Percentiles rank a stretch among this genome's conserved stretches.
These are phyloP conservation scores for Tylopilus subfusipes DNA, from an alignment of 768 basidiomycete species.

Conservation along the genomic window DNA sequence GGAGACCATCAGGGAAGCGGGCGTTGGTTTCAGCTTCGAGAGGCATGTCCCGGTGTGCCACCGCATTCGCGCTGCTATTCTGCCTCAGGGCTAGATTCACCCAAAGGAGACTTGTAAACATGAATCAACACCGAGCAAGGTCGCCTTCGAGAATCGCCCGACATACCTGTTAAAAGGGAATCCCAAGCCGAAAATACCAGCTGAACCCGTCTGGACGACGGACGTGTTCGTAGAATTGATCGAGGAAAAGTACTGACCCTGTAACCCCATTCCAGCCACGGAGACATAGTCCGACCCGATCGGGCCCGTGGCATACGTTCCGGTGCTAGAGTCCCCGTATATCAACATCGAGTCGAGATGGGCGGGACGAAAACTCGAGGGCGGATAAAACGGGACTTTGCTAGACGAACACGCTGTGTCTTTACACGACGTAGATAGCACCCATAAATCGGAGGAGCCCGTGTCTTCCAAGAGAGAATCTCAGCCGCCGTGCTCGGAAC, in stretches of 20 bases:
- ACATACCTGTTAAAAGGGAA: slow-evolving; percentile 69
- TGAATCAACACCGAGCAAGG: not conserved
- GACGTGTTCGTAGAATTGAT: slow-evolving; percentile 68
- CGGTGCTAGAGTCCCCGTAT: slow-evolving; percentile 72
- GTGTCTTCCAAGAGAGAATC: slow-evolving; percentile 47
- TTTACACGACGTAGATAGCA: slow-evolving; percentile 56
- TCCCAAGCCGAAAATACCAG: slow-evolving; percentile 72
- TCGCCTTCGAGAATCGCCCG: not conserved
- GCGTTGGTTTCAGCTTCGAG: not conserved
- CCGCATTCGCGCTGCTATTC: not conserved
- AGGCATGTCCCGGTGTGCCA: slow-evolving; percentile 1
- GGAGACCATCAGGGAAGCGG: slow-evolving; percentile 4
- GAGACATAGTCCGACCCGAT: slow-evolving; percentile 58
- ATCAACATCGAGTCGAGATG: slow-evolving; percentile 46
- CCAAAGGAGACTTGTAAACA: slow-evolving; percentile 44
- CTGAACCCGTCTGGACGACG: slow-evolving; percentile 50
- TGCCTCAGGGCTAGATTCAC: slow-evolving; percentile 32
- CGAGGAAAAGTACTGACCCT: slow-evolving; percentile 59
- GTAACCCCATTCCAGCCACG: slow-evolving; percentile 49
- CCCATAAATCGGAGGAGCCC: slow-evolving; percentile 78
- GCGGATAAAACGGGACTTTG: slow-evolving; percentile 47
- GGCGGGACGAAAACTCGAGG: slow-evolving; percentile 42
- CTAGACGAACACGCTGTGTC: slow-evolving; percentile 35
- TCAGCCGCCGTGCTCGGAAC: not conserved
- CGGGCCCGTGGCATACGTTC: slow-evolving; percentile 62